A percentile compares a stretch with the other conserved stretches of the same genome.
These are phyloP conservation scores for Effrenium voratum DNA, from an alignment of 73 alveolate genomes.

Conservation along the genomic window DNA sequence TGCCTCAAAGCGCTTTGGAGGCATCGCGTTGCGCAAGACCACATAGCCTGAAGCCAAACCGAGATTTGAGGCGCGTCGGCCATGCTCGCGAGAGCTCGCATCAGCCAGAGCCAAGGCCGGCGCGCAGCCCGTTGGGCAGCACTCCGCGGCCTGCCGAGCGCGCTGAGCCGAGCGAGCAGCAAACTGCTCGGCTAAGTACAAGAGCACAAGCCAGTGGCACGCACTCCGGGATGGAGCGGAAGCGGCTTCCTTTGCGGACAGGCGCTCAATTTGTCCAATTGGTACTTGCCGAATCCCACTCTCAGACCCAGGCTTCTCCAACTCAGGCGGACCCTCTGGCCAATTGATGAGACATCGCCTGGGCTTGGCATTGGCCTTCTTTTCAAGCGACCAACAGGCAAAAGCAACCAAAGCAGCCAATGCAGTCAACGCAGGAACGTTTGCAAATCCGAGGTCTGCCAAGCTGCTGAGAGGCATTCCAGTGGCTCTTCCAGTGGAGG, in stretches of 20 bases:
- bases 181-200: no score
- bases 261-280: not conserved
- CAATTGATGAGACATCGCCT: conserved; percentile 88
- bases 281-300: not conserved
- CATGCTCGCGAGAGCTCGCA: not conserved
- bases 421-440: not conserved
- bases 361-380: no score
- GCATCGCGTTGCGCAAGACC: conserved; percentile 87
- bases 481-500: conserved; percentile 85
- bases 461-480: conserved; percentile 76
- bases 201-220: not conserved
- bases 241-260: conserved; percentile 27
- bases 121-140: conserved; percentile 85
- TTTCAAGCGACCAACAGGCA: no score
- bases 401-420: not conserved
- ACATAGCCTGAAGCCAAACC: conserved; percentile 10
- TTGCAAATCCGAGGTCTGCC: not conserved
- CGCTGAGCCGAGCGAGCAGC: not conserved
- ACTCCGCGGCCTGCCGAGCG: conserved; percentile 63
- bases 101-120: not conserved
- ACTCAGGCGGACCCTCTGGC: conserved; percentile 67
- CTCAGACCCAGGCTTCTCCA: conserved; percentile 36
- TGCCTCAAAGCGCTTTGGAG: conserved; percentile 79
- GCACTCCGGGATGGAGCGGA: conserved; percentile 88
- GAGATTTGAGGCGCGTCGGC: not conserved